These are phyloP conservation scores for Aspergillus panamensis DNA, from an alignment of 495 filamentous ascomycete species.

Conservation along the genomic window DNA sequence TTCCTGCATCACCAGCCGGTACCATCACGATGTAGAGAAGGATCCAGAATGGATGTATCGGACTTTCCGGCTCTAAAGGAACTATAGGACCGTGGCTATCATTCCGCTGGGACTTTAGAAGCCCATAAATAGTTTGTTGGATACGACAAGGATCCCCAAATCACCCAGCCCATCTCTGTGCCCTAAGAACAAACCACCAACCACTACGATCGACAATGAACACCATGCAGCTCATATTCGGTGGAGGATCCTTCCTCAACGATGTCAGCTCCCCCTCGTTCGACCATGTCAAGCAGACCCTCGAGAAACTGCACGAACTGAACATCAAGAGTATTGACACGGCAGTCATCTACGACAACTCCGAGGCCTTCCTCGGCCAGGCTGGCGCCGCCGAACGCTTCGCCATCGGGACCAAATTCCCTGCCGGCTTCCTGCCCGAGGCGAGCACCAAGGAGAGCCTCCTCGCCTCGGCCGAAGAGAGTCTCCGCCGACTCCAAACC, in stretches of 20 bases:
- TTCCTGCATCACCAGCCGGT: no score
- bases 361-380: slow-evolving; percentile 29
- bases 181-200: no score
- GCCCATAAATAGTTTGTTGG: no score
- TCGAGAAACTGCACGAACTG: slow-evolving; percentile 18
- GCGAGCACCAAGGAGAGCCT: slow-evolving; percentile 27
- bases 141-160: no score
- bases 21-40: no score
- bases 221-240: no score
- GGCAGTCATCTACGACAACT: slow-evolving; percentile 28
- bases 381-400: slow-evolving; percentile 25
- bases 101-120: no score
- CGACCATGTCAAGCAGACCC: neutral
- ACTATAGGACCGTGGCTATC: no score
- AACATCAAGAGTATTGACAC: slow-evolving; percentile 36
- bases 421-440: slow-evolving; percentile 26
- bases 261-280: neutral
- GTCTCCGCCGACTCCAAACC: slow-evolving; percentile 16
- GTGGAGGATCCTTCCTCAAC: neutral
- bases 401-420: slow-evolving; percentile 34
- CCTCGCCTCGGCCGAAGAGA: slow-evolving; percentile 9
- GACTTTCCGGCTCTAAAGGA: no score
- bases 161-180: no score
- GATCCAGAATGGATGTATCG: no score
- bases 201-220: no score